phyloP scores from a whole-genome alignment of 2,329 filamentous ascomycete genomes.

The Penicillium sp. region DNA sequence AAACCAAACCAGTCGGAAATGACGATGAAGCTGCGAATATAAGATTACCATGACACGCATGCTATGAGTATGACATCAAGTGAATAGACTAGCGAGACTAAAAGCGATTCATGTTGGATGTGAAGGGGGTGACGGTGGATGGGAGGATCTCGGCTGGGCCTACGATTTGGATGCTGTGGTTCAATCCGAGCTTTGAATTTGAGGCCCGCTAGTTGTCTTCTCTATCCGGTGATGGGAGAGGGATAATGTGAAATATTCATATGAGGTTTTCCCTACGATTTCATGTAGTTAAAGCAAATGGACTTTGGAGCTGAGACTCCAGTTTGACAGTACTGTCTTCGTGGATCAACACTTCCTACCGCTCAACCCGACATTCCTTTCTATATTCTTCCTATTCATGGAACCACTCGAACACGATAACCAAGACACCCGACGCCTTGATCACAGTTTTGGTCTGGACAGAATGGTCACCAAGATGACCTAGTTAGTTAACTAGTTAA shows the following conservation, averaged over 20 bases:
- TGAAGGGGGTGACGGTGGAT: not conserved
- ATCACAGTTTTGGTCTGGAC: no score
- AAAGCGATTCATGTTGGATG: not conserved
- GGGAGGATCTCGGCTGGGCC: not conserved
- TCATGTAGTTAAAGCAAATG: not conserved
- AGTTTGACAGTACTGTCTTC: no score
- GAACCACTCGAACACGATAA: no score
- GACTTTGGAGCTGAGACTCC: not conserved
- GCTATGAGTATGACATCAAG: conserved; percentile 12
- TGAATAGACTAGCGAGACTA: conserved; percentile 8
- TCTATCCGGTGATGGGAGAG: not conserved
- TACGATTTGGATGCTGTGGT: not conserved
- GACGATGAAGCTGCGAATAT: conserved; percentile 1
- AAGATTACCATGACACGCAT: conserved; percentile 1
- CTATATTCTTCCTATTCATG: no score
- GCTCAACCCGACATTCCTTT: no score
- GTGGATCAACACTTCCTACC: no score
- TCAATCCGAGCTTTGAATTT: not conserved
- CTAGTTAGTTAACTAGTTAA: no score
- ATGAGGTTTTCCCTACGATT: not conserved
- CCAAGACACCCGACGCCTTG: no score
- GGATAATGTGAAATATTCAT: not conserved
- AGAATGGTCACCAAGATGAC: no score
- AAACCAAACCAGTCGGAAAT: not conserved
- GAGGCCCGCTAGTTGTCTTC: not conserved